Base-by-base conservation (phyloP, 2,329 filamentous ascomycete species). In the Immersiporthe knoxdaviesiana region DNA sequence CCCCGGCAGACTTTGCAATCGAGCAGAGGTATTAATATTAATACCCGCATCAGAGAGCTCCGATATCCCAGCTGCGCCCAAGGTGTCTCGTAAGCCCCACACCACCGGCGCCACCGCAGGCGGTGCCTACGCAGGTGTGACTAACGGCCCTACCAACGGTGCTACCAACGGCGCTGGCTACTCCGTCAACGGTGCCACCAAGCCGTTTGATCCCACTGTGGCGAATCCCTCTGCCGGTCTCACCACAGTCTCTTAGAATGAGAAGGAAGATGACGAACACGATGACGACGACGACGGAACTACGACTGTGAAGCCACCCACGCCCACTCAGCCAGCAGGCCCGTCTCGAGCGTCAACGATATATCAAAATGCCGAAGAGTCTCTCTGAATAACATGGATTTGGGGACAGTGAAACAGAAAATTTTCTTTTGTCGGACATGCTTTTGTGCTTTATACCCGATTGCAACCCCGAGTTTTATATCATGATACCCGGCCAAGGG, bases 1-100 rank as follows among this genome's bases (percentile, higher is more conserved):
- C n/a, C n/a, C n/a, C n/a, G n/a, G n/a, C n/a, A n/a, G n/a, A n/a
- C n/a, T n/a, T n/a, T 44, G 3, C 41, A 2, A 47, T 6, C 44
- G 8, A 27, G 11, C 4, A 24, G 54, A 27, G n/a, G 3, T 41
- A 41, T 59, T 71, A 41, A 71, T 41, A 41, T 59, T 71, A 41
- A 71, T 27, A 27, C 10, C 27, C 16, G 30, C 30, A 16, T 37
- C 64, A 71, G 69, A 91, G 81, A 93, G 92, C 56, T 85, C 81
- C 32, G 87, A 91, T 75, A 85, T 97, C 58, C 94, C 94, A 1
- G 78, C 76, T n/a, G 82, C 85, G 2, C 86, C 86, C 32, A 78
- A 80, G 68, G 80, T 89, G 16, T 79, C 81, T 69, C 81, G 81
- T 70, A 88, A 88, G 80, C 71, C 77, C 4, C 81, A 83, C 65